Conservation (phyloP, 306 rosid species). For the Cucurbita ficifolia region DNA sequence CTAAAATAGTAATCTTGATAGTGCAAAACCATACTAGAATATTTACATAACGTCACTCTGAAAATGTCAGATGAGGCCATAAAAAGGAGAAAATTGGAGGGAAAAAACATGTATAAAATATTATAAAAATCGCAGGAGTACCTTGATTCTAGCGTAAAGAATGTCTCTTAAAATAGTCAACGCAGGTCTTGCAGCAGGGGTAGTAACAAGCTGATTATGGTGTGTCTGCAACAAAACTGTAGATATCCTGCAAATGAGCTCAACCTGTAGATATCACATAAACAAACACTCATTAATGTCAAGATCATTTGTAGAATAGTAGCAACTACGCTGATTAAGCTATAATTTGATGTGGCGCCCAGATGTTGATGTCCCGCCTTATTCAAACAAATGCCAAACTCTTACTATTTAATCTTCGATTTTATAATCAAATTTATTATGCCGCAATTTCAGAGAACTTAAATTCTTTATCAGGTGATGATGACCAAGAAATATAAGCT, state of each 20-base stretch:
- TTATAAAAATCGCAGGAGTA: conserved; percentile 10
- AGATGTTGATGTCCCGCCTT: neutral
- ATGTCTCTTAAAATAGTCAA: conserved; percentile 48
- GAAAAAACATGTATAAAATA: neutral
- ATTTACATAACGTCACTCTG: neutral
- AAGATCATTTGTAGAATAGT: neutral
- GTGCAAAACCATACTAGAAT: neutral
- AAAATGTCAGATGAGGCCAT: neutral
- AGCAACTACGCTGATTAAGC: neutral
- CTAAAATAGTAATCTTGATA: too few relatives aligned
- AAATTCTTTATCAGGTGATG: neutral
- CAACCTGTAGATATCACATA: conserved; percentile 43
- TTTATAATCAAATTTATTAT: neutral
- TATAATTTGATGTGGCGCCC: neutral
- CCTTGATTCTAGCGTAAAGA: conserved; percentile 68
- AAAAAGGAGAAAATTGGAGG: neutral
- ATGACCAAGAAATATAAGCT: neutral
- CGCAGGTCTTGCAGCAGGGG: conserved; percentile 61
- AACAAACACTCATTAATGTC: neutral
- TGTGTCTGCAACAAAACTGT: conserved; percentile 63
- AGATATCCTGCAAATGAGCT: conserved; percentile 69
- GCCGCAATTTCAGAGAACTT: neutral
- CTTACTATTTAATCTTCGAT: neutral
- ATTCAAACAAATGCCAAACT: neutral
- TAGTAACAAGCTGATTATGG: conserved; percentile 59